phyloP scores from a whole-genome alignment of 176 grass and related monocot species.

The Zea mays region DNA sequence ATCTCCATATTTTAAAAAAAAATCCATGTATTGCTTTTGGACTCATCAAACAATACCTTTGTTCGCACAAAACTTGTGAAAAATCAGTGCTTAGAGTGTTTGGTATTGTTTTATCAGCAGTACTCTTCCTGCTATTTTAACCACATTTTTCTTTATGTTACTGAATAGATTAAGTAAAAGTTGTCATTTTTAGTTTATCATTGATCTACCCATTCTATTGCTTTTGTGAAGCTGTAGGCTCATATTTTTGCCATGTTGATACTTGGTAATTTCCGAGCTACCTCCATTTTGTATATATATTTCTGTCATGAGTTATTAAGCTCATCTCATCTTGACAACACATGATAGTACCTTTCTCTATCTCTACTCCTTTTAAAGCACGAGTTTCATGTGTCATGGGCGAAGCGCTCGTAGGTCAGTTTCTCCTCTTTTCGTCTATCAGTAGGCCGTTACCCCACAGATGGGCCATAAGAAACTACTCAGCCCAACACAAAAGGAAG shows the following conservation, averaged over 20 bases:
- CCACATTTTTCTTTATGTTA: constrained; percentile 1
- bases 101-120: background rate
- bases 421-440: too few species aligned
- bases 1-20: background rate
- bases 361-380: too few species aligned
- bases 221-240: constrained; percentile 12
- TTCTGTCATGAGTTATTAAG: background rate
- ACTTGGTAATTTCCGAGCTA: background rate
- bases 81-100: background rate
- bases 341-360: background rate
- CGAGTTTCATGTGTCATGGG: too few species aligned
- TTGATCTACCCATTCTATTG: background rate
- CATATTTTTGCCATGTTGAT: constrained; percentile 1
- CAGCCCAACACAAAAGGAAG: too few species aligned
- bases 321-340: background rate
- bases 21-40: background rate
- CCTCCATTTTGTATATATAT: background rate
- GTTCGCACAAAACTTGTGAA: constrained; percentile 4
- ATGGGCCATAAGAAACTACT: too few species aligned
- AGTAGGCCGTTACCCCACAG: too few species aligned
- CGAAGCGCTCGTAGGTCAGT: too few species aligned
- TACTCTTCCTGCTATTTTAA: constrained; percentile 2
- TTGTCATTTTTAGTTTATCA: background rate
- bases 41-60: constrained; percentile 3
- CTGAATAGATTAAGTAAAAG: background rate